Conservation (phyloP, 768 basidiomycete species). For the Sistotremastrum niveocremeum region DNA sequence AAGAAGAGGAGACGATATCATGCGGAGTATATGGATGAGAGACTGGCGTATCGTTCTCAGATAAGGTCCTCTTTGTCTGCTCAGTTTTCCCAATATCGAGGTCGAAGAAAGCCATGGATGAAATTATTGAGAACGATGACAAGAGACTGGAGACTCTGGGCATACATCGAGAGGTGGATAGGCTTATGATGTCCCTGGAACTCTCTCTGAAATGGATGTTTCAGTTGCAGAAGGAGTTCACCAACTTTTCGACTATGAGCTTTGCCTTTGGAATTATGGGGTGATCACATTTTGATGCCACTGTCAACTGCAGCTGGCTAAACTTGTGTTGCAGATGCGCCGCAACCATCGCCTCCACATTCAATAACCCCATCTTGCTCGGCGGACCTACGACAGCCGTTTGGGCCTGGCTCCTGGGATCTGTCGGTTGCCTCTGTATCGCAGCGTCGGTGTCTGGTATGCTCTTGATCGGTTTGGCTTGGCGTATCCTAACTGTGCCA, state of each 20-base stretch:
- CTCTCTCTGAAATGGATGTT: conserved; percentile 35
- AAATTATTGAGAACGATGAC: conserved; percentile 28
- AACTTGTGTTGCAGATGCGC: conserved; percentile 6
- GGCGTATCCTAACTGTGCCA: conserved; percentile 1
- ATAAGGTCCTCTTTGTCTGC: too few species aligned
- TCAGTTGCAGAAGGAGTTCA: conserved; percentile 76
- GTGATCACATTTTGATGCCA: too few species aligned
- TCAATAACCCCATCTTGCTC: conserved; percentile 22
- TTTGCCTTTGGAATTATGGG: conserved; percentile 7
- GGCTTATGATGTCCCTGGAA: too few species aligned
- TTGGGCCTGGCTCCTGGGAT: conserved; percentile 24
- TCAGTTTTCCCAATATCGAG: too few species aligned
- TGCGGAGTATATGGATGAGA: too few species aligned
- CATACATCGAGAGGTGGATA: too few species aligned
- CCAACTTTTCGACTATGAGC: conserved; percentile 50
- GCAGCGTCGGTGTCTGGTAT: neutral
- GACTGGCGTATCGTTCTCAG: too few species aligned
- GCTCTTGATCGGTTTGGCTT: too few species aligned
- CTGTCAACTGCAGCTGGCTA: too few species aligned
- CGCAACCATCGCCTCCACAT: conserved; percentile 21
- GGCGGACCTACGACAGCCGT: conserved; percentile 25
- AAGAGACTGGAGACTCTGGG: conserved; percentile 50
- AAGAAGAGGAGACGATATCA: too few species aligned
- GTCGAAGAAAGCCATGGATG: too few species aligned
- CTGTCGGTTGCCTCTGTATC: conserved; percentile 5